Conservation (phyloP, 2,329 filamentous ascomycete species). For the Chaetoscypha palmicola region DNA sequence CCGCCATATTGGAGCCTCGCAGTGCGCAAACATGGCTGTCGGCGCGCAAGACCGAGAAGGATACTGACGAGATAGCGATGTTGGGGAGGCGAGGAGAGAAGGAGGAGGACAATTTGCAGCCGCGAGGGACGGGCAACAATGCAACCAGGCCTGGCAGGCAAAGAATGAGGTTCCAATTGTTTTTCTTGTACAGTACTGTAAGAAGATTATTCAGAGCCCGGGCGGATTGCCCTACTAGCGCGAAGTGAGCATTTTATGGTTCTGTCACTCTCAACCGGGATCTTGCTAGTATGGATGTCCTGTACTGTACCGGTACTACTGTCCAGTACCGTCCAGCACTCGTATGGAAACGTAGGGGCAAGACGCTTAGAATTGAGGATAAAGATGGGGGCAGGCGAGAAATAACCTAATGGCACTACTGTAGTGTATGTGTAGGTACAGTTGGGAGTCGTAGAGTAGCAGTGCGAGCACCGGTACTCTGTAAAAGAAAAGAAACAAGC, state of each 20-base stretch:
- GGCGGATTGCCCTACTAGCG: not conserved
- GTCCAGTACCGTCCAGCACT: not conserved
- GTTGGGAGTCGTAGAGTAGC: too few species aligned
- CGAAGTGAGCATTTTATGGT: not conserved
- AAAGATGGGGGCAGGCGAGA: not conserved
- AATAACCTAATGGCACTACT: not conserved
- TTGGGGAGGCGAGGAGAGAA: not conserved
- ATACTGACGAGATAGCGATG: not conserved
- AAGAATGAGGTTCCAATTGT: too few species aligned
- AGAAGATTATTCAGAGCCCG: not conserved
- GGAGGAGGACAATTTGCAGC: too few species aligned
- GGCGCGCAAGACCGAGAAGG: not conserved
- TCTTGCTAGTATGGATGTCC: too few species aligned
- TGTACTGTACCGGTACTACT: not conserved
- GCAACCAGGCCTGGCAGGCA: too few species aligned
- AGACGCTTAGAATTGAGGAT: not conserved
- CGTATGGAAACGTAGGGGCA: not conserved
- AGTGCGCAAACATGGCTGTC: slow-evolving; percentile 23
- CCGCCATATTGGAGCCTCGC: slow-evolving; percentile 41
- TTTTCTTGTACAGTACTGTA: not conserved
- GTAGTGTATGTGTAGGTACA: too few species aligned
- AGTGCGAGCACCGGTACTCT: too few species aligned
- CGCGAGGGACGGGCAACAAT: too few species aligned
- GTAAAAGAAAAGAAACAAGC: too few species aligned
- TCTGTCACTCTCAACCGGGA: too few species aligned